Conservation (phyloP, 2,329 filamentous ascomycete genomes). For the Byssochlamys sp. region DNA sequence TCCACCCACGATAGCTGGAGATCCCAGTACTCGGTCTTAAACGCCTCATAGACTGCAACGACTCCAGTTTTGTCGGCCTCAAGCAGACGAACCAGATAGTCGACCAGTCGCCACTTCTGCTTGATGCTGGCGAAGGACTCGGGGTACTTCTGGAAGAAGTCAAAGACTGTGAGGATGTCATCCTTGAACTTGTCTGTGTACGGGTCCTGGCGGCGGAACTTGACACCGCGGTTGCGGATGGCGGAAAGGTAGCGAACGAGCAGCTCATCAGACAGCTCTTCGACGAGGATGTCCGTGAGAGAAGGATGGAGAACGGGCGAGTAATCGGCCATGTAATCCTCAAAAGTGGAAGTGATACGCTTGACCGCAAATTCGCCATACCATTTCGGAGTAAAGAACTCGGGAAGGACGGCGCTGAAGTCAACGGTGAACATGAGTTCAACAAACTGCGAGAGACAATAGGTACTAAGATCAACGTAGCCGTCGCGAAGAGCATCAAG, state of each 20-base stretch:
- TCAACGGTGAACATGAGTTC: constrained; percentile 82
- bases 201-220: constrained; percentile 76
- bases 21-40: constrained; percentile 87
- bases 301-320: constrained; percentile 72
- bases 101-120: constrained; percentile 83
- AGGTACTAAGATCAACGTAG: constrained; percentile 89
- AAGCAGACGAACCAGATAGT: constrained; percentile 72
- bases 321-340: constrained; percentile 90
- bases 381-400: constrained; percentile 88
- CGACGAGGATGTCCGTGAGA: constrained; percentile 80
- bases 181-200: constrained; percentile 90
- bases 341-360: constrained; percentile 86
- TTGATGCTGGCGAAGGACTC: constrained; percentile 68
- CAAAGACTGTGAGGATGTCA: constrained; percentile 81
- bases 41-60: constrained; percentile 66
- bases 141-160: constrained; percentile 67
- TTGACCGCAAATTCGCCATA: constrained; percentile 80
- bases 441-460: constrained; percentile 81
- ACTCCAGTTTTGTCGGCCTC: constrained; percentile 62
- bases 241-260: constrained; percentile 73
- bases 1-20: constrained; percentile 93
- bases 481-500: constrained; percentile 70
- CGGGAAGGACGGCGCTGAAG: constrained; percentile 70
- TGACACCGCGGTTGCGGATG: constrained; percentile 81
- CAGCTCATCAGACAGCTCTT: constrained; percentile 85